Evolutionary conservation across 2,329 filamentous ascomycete genomes (phyloP).

Genomic region (Emericellopsis cladophorae): DNA sequence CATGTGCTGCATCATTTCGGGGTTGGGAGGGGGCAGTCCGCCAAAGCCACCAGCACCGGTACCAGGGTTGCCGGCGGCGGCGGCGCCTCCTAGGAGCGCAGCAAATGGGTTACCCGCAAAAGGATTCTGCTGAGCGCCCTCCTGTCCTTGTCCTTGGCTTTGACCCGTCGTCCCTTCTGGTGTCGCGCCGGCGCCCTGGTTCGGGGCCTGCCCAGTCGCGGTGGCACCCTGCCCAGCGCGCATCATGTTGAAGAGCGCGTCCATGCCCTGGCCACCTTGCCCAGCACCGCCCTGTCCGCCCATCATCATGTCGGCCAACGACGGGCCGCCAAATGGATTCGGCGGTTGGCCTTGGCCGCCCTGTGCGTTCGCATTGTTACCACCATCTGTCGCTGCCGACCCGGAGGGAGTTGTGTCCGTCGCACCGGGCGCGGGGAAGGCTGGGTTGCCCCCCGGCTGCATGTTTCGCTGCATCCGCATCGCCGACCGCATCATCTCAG

Average conservation of each 20-base stretch:
- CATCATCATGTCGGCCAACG: constrained; percentile 13
- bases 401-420: constrained; percentile 71
- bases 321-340: constrained; percentile 30
- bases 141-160: constrained; percentile 4
- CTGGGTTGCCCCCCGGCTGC: constrained; percentile 34
- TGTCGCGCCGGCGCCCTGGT: background rate
- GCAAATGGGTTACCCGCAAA: constrained; percentile 54
- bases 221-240: background rate
- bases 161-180: constrained; percentile 1
- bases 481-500: constrained; percentile 69
- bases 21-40: constrained; percentile 15
- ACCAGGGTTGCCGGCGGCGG: constrained; percentile 5
- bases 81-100: constrained; percentile 37
- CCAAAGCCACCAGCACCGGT: constrained; percentile 28
- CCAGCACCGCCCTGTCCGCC: constrained; percentile 7
- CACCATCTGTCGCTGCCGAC: constrained; percentile 16
- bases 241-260: background rate
- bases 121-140: constrained; percentile 14
- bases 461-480: constrained; percentile 70
- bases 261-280: constrained; percentile 7
- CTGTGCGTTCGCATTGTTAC: constrained; percentile 11
- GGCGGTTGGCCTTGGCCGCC: constrained; percentile 11
- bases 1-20: constrained; percentile 43
- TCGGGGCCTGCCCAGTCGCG: too few species aligned
- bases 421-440: constrained; percentile 82